phyloP scores from a whole-genome alignment of 176 grass and related monocot genomes.

The Alopecurus myosuroides region DNA sequence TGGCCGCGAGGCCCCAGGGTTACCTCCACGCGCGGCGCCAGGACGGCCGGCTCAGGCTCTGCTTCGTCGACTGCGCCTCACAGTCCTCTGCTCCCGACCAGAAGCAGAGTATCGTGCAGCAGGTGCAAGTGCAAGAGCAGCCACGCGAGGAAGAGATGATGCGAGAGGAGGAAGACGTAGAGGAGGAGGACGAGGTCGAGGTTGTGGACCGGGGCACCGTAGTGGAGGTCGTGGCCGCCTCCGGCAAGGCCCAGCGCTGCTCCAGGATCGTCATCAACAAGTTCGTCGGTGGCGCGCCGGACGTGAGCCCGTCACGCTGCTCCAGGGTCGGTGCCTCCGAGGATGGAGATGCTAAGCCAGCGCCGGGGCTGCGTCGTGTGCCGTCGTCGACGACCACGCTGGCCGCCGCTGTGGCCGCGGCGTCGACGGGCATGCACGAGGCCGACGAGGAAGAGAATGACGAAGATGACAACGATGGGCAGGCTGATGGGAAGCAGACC shows the following conservation, averaged over 20 bases:
- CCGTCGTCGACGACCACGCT: slow-evolving; percentile 25
- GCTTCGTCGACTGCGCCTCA: slow-evolving; percentile 29
- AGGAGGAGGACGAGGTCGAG: slow-evolving; percentile 52
- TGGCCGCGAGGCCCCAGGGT: slow-evolving; percentile 30
- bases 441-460: background rate
- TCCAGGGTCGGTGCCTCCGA: too few relatives aligned
- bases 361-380: slow-evolving; percentile 3
- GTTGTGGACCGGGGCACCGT: slow-evolving; percentile 57
- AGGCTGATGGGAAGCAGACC: background rate
- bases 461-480: background rate
- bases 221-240: slow-evolving; percentile 36
- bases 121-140: background rate
- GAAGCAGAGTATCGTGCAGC: background rate
- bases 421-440: background rate
- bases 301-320: background rate
- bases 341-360: background rate
- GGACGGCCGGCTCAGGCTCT: slow-evolving; percentile 51
- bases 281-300: slow-evolving; percentile 47
- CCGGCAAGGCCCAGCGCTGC: slow-evolving; percentile 27
- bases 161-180: slow-evolving; percentile 5
- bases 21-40: slow-evolving; percentile 56
- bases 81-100: background rate
- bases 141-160: background rate
- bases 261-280: slow-evolving; percentile 68
- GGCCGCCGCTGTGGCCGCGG: slow-evolving; percentile 39